Percentiles rank a stretch among this genome's conserved stretches.
These are phyloP conservation scores for Fagus sylvatica DNA, from an alignment of 306 rosid genomes.

Conservation along the genomic window DNA sequence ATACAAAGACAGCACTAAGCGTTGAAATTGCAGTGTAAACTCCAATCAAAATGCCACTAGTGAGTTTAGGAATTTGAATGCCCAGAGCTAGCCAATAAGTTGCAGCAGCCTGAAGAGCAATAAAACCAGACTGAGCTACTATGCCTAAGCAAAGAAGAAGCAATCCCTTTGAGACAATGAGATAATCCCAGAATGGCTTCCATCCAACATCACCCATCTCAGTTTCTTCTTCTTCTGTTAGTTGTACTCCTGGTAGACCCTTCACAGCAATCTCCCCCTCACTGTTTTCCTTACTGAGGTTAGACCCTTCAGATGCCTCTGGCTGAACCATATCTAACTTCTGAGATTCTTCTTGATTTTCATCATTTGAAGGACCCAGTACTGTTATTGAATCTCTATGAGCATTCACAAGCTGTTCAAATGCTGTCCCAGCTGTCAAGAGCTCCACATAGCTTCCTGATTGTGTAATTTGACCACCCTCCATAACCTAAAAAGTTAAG, in stretches of 20 bases:
- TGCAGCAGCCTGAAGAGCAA: conserved; percentile 49
- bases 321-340: conserved; percentile 12
- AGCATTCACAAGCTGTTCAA: conserved; percentile 77
- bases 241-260: conserved; percentile 40
- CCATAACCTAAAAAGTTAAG: conserved; percentile 60
- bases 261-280: conserved; percentile 37
- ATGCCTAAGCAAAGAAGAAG: conserved; percentile 30
- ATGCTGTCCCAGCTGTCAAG: conserved; percentile 61
- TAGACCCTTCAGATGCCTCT: conserved; percentile 29
- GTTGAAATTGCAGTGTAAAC: conserved; percentile 59
- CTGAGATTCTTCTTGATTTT: conserved; percentile 27
- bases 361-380: conserved; percentile 29
- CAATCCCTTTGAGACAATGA: conserved; percentile 42
- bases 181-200: conserved; percentile 67
- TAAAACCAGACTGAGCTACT: conserved; percentile 36
- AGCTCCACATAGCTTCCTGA: conserved; percentile 72
- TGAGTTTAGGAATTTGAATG: conserved; percentile 50
- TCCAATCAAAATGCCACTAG: conserved; percentile 42
- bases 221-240: conserved; percentile 75
- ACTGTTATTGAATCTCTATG: conserved; percentile 54
- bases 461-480: conserved; percentile 54
- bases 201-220: conserved; percentile 70
- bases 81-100: conserved; percentile 76
- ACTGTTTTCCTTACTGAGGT: conserved; percentile 25
- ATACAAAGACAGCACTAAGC: conserved; percentile 43